Base-by-base conservation (phyloP, 1,139 yeast genomes). In the Citeromyces siamensis region DNA sequence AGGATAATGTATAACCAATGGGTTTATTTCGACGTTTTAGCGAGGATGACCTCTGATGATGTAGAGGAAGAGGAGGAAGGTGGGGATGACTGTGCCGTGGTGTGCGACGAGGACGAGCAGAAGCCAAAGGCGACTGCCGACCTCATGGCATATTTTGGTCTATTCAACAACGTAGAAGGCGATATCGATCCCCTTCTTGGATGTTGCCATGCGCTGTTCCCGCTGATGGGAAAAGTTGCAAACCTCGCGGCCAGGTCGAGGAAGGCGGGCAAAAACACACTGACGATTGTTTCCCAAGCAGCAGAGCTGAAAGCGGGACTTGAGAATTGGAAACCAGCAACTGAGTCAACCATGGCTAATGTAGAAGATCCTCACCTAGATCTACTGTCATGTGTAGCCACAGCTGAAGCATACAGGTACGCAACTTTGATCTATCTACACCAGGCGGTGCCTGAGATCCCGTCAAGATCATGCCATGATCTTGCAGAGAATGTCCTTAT, bases 401-500 rank as follows among this genome's bases (percentile, higher is more conserved):
- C 84, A 0, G 83, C 84, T 2, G 83, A 76, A 48, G 77, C 83
- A 0, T 77, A 76, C 50, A 52, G 81, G 35, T 72, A 63, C 49
- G 66, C 82, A 1, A 63, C 80, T 0, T 51, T 77, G 33, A 49
- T 76, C 17, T 75, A 72, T 47, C 55, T 77, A 29, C 82, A 75
- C 48, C 83, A 76, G 48, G 78, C 82, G 0, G 81, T 76, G 2
- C 84, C 84, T 0, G 82, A 76, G 46, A 65, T 75, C 17, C 80
- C 81, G 4, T 68, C 75, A 5, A 52, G 61, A 28, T 51, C 71
- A 5, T 68, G 80, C 1, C 75, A 68, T 41, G 70, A 64, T 40
- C 50, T 75, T 23, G 79, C 83, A 0, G 76, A 72, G 44, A 74
- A 72, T 45, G 71, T 75, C 6, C 60, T 76, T 47, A 66, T 73